Evolutionary conservation across 306 rosid genomes (phyloP).

Genomic region (Inga leiocalycina): DNA sequence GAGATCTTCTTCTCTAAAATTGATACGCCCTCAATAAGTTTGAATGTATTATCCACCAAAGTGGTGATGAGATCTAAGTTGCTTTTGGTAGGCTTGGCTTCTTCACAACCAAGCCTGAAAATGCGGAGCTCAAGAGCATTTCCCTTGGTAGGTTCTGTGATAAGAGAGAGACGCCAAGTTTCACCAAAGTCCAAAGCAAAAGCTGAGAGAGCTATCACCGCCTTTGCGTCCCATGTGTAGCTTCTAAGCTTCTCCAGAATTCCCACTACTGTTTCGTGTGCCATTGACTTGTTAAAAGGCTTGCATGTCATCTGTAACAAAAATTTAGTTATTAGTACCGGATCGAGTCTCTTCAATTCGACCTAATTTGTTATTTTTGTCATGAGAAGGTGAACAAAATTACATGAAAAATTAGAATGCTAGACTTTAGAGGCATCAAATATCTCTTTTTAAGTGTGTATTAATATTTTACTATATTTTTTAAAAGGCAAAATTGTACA

Average conservation of each 20-base stretch:
- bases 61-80: slow-evolving; percentile 34
- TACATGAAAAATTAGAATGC: background rate
- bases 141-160: background rate
- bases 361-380: no score
- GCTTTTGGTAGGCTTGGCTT: slow-evolving; percentile 17
- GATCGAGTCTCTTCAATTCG: no score
- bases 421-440: no score
- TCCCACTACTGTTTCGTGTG: slow-evolving; percentile 43
- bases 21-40: slow-evolving; percentile 36
- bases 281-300: background rate
- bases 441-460: no score
- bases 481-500: no score
- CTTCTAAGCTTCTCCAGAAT: slow-evolving; percentile 43
- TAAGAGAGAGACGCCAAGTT: slow-evolving; percentile 51
- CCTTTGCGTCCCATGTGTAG: slow-evolving; percentile 60
- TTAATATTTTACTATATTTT: no score
- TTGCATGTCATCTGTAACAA: slow-evolving; percentile 22
- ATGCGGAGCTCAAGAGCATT: background rate
- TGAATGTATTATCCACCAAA: slow-evolving; percentile 39
- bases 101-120: slow-evolving; percentile 4
- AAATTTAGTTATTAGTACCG: no score
- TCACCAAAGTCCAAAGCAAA: slow-evolving; percentile 57
- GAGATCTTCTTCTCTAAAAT: slow-evolving; percentile 32
- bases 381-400: no score
- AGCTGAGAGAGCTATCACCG: slow-evolving; percentile 54